Evolutionary conservation across 495 filamentous ascomycete genomes (phyloP), one percentile per base, ranked within the genome.

Genomic region (Tirmania nivea): DNA sequence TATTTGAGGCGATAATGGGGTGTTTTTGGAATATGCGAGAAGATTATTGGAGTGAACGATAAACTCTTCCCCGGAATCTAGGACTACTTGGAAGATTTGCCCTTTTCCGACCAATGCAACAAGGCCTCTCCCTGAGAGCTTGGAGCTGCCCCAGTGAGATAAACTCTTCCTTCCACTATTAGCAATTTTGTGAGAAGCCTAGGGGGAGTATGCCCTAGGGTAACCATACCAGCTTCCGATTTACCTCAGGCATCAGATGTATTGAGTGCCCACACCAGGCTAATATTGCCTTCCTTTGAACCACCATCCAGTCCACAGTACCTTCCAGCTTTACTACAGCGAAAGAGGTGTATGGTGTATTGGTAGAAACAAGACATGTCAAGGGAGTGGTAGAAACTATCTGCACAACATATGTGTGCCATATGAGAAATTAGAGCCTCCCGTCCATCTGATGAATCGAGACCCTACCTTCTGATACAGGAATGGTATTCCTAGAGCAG

Each of bases 211-310:
- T 45, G 39, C 14, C 17, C 12, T 45, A 45, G 39, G 39, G 17
- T 14, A 19, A 45, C 39, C 2, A 69, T 65, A 82, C 80, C 69
- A 95, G 71, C 55, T 73, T 79, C 34, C 71, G 72, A 55, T 86
- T 87, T 49, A 88, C 69, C 34, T 74, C 79, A 1, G 90, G 89
- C 21, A 73, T 74, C 11, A 90, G 73, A 14, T 74, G 69, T 21
- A 97, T 71, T 2, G 85, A 84, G 63, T 88, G 80, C 31, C 90
- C 90, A n/a, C 86, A 92, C 90, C 90, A 97, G 53, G 90, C 92
- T 10, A 95, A 73, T 53, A 97, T 72, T 9, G 84, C 86, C 55
- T 81, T 78, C 51, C 84, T 72, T 65, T 94, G 88, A 10, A 83
- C 73, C 31, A 97, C 69, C 73, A 89, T 86, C 90, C 92, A 97